Conservation (phyloP, 1,284 basidiomycete species). For the Boletellus deceptivus region DNA sequence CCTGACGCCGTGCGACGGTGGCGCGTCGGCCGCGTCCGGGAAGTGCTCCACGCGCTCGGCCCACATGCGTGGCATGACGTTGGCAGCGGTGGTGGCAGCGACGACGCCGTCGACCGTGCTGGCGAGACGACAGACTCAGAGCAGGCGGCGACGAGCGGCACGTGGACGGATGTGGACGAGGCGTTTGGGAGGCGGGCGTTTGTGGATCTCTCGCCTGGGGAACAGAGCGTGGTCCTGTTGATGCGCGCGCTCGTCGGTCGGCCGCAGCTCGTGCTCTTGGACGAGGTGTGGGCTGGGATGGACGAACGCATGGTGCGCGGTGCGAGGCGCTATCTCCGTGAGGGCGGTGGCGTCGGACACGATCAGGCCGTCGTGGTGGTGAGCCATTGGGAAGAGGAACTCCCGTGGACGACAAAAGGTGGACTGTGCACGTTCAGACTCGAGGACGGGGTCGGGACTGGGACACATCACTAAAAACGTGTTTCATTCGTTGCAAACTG, state of each 20-base stretch:
- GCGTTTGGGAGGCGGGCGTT: slow-evolving; percentile 53
- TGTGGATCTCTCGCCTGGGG: slow-evolving; percentile 60
- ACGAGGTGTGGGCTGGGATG: slow-evolving; percentile 93
- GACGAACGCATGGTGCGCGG: slow-evolving; percentile 70
- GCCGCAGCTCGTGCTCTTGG: slow-evolving; percentile 74
- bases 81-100: no score
- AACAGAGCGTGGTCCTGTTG: slow-evolving; percentile 78
- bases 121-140: no score
- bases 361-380: slow-evolving; percentile 81
- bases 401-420: slow-evolving; percentile 64
- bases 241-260: slow-evolving; percentile 79
- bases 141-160: no score
- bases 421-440: slow-evolving; percentile 43
- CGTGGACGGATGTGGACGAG: slow-evolving; percentile 23
- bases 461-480: slow-evolving; percentile 8
- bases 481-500: background rate
- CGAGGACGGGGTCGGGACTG: slow-evolving; percentile 38
- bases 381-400: slow-evolving; percentile 88
- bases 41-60: slow-evolving; percentile 64
- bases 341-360: slow-evolving; percentile 45
- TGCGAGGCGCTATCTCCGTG: slow-evolving; percentile 61
- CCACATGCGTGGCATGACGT: slow-evolving; percentile 48
- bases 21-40: slow-evolving; percentile 48
- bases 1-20: slow-evolving; percentile 39
- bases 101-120: no score